Percentiles rank a stretch among this genome's conserved stretches.
Conservation (phyloP, 2,329 filamentous ascomycete genomes). For the Microdochium nivale region DNA sequence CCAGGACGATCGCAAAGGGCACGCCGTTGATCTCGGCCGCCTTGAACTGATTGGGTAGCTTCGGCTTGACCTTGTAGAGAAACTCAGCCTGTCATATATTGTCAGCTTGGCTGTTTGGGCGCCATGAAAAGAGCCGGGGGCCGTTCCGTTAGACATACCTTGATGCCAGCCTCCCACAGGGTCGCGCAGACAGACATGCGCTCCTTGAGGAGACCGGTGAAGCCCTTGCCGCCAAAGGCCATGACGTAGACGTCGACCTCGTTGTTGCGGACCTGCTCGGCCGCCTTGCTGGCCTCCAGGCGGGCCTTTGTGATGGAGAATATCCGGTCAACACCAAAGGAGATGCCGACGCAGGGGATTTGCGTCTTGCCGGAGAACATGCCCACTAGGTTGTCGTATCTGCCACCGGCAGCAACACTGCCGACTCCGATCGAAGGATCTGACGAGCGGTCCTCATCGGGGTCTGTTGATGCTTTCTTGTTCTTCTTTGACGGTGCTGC, state of each 20-base stretch:
- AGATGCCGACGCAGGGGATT: slow-evolving; percentile 71
- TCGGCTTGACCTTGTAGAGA: slow-evolving; percentile 82
- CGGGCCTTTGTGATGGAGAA: slow-evolving; percentile 69
- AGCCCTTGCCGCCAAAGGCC: slow-evolving; percentile 84
- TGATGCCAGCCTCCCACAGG: slow-evolving; percentile 83
- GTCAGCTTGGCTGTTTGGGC: slow-evolving; percentile 11
- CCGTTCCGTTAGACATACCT: slow-evolving; percentile 35
- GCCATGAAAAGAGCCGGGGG: not conserved
- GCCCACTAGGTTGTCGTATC: slow-evolving; percentile 69
- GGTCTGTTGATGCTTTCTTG: slow-evolving; percentile 33
- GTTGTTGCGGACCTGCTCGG: slow-evolving; percentile 50
- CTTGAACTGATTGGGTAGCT: slow-evolving; percentile 84
- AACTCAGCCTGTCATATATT: slow-evolving; percentile 61
- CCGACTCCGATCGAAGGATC: slow-evolving; percentile 66
- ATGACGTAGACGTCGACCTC: slow-evolving; percentile 91
- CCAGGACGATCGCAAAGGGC: slow-evolving; percentile 81
- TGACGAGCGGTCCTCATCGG: slow-evolving; percentile 52
- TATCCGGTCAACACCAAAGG: slow-evolving; percentile 71
- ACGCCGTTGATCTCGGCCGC: slow-evolving; percentile 71
- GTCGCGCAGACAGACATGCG: slow-evolving; percentile 70
- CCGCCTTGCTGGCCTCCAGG: slow-evolving; percentile 36
- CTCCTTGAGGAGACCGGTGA: slow-evolving; percentile 71
- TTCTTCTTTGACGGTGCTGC: slow-evolving; percentile 27
- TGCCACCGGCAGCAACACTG: slow-evolving; percentile 66
- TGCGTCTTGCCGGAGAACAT: slow-evolving; percentile 67